phyloP scores from a whole-genome alignment of 177 flowering plant genomes.

The Vitis hybrid region DNA sequence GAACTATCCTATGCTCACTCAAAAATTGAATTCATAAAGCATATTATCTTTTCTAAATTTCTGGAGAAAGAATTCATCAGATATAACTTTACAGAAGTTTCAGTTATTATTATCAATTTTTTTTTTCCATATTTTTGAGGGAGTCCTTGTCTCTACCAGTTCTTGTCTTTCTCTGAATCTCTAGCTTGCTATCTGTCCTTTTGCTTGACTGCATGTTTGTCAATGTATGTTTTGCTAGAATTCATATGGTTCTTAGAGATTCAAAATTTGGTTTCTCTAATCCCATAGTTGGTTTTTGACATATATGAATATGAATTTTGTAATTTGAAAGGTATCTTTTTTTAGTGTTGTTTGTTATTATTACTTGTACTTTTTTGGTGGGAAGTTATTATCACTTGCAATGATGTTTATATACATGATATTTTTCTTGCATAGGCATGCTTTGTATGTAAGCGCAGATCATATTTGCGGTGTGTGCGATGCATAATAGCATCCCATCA shows the following conservation, averaged over 20 bases:
- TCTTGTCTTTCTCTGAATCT: no score
- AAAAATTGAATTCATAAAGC: no score
- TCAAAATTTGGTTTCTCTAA: neutral
- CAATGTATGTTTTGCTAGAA: neutral
- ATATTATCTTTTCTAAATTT: no score
- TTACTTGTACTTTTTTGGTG: neutral
- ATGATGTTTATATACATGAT: neutral
- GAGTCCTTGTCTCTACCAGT: no score
- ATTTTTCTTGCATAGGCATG: conserved; percentile 53
- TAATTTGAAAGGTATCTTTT: neutral
- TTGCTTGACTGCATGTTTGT: neutral
- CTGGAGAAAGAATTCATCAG: no score
- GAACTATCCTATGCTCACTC: no score
- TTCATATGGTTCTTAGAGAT: neutral
- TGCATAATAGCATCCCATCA: conserved; percentile 75
- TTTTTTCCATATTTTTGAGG: no score
- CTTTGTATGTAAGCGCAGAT: conserved; percentile 63
- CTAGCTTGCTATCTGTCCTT: no score
- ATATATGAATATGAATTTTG: neutral
- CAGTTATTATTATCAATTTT: no score
- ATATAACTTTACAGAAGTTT: no score
- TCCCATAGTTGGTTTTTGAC: neutral
- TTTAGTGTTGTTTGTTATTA: neutral
- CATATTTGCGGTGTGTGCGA: conserved; percentile 65
- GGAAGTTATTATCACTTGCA: neutral